Conservation (phyloP, 768 basidiomycete species). For the Termitomyces sp. region DNA sequence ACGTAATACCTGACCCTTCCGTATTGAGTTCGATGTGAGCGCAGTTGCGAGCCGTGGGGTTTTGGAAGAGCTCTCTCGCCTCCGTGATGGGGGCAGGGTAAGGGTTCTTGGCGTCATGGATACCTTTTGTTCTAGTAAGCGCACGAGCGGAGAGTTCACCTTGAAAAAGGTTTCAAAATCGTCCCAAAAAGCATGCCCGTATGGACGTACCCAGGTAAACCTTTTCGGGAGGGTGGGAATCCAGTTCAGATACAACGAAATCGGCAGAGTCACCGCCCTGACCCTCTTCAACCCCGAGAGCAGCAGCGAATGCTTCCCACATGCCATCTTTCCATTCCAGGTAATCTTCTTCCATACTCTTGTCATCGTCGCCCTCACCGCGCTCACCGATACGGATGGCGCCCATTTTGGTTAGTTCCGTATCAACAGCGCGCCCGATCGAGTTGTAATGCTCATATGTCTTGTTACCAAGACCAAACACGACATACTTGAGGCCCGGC, state of each 20-base stretch:
- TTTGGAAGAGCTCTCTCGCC: constrained; percentile 80
- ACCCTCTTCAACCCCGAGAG: constrained; percentile 90
- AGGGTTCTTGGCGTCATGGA: constrained; percentile 98
- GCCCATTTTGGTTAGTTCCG: constrained; percentile 69
- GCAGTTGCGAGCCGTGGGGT: constrained; percentile 77
- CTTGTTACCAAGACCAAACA: constrained; percentile 89
- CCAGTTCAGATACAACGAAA: constrained; percentile 85
- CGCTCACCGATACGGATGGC: constrained; percentile 80
- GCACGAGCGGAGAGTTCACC: constrained; percentile 96
- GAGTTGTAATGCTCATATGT: constrained; percentile 97
- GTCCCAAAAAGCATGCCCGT: background rate
- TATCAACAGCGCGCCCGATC: constrained; percentile 77
- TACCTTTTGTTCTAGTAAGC: constrained; percentile 88
- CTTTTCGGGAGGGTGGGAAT: constrained; percentile 73
- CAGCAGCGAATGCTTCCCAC: constrained; percentile 86
- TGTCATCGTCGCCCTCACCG: constrained; percentile 98
- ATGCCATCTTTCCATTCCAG: constrained; percentile 98
- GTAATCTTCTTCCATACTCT: constrained; percentile 99
- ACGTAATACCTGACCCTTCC: constrained; percentile 94
- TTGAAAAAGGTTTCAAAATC: constrained; percentile 22
- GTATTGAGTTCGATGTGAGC: constrained; percentile 92
- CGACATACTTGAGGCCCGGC: constrained; percentile 86
- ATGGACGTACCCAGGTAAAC: constrained; percentile 76
- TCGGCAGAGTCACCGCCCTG: constrained; percentile 93
- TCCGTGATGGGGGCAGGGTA: constrained; percentile 77